A percentile compares a stretch with the other conserved stretches of the same genome.
These are phyloP conservation scores for Neospora caninum DNA, from an alignment of 169 alveolate genomes.

Conservation along the genomic window DNA sequence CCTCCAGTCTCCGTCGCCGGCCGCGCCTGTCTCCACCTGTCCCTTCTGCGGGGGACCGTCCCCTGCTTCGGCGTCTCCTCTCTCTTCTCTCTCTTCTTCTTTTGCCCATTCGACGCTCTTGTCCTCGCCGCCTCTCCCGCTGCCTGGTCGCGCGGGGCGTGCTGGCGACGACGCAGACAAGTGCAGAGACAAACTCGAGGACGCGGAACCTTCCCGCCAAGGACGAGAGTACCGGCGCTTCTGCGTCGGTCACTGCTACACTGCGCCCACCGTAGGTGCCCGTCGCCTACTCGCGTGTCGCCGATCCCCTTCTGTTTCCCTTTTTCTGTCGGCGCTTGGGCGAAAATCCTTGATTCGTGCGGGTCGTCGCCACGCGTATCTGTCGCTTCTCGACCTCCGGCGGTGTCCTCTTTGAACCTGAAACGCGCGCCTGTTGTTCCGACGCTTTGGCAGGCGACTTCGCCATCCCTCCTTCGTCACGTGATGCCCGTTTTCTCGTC, in stretches of 20 bases:
- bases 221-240: constrained; percentile 20
- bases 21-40: neutral
- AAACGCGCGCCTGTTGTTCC: no score
- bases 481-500: neutral
- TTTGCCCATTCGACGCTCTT: neutral
- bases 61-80: neutral
- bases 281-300: neutral
- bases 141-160: neutral
- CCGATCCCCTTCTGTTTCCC: neutral
- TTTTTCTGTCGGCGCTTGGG: no score
- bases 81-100: neutral
- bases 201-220: neutral
- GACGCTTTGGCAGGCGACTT: no score
- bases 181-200: neutral
- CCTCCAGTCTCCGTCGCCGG: neutral
- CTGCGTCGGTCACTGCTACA: constrained; percentile 28
- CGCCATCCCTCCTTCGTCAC: neutral
- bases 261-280: neutral
- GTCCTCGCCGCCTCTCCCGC: neutral
- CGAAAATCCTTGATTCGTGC: no score
- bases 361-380: no score
- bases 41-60: constrained; percentile 2
- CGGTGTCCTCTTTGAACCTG: no score
- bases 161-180: neutral
- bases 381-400: no score